A percentile compares a stretch with the other conserved stretches of the same genome.
Conservation (phyloP, 2,329 filamentous ascomycete species). For the Colletotrichum tofieldiae region DNA sequence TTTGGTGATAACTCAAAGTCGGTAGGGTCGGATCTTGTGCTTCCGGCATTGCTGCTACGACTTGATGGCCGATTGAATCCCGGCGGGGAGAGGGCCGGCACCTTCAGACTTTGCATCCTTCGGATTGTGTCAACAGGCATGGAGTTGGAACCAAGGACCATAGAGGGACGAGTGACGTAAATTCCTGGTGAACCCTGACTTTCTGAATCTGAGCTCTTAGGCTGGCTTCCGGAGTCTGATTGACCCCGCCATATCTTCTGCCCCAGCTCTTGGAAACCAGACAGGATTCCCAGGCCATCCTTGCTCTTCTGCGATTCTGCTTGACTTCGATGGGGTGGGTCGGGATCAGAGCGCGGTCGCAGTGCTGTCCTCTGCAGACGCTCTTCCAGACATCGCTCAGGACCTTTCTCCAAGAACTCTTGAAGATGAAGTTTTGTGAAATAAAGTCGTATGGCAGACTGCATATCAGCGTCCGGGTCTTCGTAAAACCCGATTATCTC, state of each 20-base stretch:
- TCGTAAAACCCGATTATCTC: constrained; percentile 75
- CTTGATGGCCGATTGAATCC: constrained; percentile 50
- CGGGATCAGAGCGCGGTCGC: constrained; percentile 4
- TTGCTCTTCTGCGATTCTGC: constrained; percentile 12
- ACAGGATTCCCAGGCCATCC: constrained; percentile 15
- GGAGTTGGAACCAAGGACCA: constrained; percentile 42
- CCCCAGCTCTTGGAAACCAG: constrained; percentile 25
- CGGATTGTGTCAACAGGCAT: neutral
- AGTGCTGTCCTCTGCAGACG: constrained; percentile 58
- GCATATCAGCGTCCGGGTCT: constrained; percentile 58
- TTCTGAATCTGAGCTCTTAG: constrained; percentile 38
- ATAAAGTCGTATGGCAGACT: constrained; percentile 64
- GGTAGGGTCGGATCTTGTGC: constrained; percentile 53
- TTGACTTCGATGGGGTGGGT: neutral
- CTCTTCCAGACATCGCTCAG: constrained; percentile 68
- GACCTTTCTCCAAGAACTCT: constrained; percentile 71
- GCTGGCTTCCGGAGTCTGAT: constrained; percentile 33
- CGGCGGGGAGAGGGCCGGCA: constrained; percentile 51
- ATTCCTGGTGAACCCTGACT: constrained; percentile 53
- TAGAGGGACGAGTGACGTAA: constrained; percentile 53
- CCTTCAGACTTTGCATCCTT: constrained; percentile 50
- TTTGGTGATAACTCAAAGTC: constrained; percentile 47
- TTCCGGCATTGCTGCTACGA: constrained; percentile 48
- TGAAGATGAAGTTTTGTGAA: constrained; percentile 65
- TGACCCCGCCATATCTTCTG: constrained; percentile 7